phyloP scores from a whole-genome alignment of 768 basidiomycete species.

The Pilatotrama ljubarskyi region DNA sequence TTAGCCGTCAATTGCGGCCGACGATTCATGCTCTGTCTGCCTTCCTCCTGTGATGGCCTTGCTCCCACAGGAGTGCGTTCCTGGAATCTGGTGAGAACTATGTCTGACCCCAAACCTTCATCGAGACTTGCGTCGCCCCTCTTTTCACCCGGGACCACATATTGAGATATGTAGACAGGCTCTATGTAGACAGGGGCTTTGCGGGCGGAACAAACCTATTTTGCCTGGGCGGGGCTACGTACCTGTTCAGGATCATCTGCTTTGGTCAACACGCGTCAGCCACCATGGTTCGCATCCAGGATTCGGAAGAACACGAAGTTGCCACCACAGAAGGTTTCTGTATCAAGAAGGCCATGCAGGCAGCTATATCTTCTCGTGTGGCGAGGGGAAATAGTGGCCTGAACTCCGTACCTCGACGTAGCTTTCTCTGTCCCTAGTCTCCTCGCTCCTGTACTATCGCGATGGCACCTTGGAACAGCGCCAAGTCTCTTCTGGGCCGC shows the following conservation, averaged over 20 bases:
- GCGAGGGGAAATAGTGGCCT: no score
- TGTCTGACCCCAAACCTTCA: background rate
- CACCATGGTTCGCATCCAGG: background rate
- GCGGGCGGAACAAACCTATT: no score
- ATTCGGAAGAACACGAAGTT: background rate
- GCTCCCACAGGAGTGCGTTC: slow-evolving; percentile 1
- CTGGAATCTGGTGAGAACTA: slow-evolving; percentile 1
- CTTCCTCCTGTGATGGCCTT: background rate
- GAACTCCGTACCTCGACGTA: background rate
- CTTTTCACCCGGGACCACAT: background rate
- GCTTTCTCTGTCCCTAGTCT: background rate
- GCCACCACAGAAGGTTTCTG: background rate
- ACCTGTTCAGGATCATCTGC: no score
- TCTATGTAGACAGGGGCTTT: no score
- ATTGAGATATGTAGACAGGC: no score
- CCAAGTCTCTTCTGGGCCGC: slow-evolving; percentile 27
- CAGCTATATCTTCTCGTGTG: background rate
- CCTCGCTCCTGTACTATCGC: background rate
- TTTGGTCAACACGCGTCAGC: background rate
- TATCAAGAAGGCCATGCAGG: slow-evolving; percentile 4
- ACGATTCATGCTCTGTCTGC: background rate
- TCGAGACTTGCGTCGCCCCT: background rate
- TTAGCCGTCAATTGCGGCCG: slow-evolving; percentile 4
- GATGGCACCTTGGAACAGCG: background rate
- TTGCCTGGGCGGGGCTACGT: no score